These are phyloP conservation scores for Dicorynia guianensis DNA, from an alignment of 306 rosid species.

Conservation along the genomic window DNA sequence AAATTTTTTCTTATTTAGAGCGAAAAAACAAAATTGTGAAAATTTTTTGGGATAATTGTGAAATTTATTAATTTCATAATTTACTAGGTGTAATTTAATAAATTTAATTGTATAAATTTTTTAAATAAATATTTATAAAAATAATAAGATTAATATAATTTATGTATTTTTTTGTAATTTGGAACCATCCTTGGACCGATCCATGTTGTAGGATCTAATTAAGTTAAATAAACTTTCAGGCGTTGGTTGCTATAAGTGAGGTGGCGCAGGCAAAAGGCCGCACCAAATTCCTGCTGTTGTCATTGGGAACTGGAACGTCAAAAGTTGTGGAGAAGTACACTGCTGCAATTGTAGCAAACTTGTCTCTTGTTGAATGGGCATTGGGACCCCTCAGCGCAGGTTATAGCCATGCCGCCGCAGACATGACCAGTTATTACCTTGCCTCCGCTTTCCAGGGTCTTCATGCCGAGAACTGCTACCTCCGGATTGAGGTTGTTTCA, in stretches of 20 bases:
- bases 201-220: too few relatives aligned
- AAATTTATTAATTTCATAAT: too few relatives aligned
- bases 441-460: conserved; percentile 31
- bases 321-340: conserved; percentile 36
- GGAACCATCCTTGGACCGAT: too few relatives aligned
- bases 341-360: conserved; percentile 45
- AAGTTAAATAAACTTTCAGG: conserved; percentile 33
- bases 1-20: too few relatives aligned
- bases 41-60: too few relatives aligned
- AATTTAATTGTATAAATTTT: too few relatives aligned
- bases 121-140: too few relatives aligned
- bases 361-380: conserved; percentile 55
- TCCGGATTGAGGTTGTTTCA: conserved; percentile 34
- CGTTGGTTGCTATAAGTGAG: conserved; percentile 65
- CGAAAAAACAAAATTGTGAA: too few relatives aligned
- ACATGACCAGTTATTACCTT: conserved; percentile 33
- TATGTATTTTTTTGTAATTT: too few relatives aligned
- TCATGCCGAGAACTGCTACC: conserved; percentile 5
- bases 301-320: conserved; percentile 61
- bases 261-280: conserved; percentile 48
- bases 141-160: too few relatives aligned
- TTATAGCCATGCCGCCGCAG: conserved; percentile 29
- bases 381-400: conserved; percentile 43
- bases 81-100: too few relatives aligned
- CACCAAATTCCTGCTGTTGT: conserved; percentile 52